A percentile compares a stretch with the other conserved stretches of the same genome.
Evolutionary conservation across 768 basidiomycete species (phyloP).

Genomic region (Clathrus columnatus): DNA sequence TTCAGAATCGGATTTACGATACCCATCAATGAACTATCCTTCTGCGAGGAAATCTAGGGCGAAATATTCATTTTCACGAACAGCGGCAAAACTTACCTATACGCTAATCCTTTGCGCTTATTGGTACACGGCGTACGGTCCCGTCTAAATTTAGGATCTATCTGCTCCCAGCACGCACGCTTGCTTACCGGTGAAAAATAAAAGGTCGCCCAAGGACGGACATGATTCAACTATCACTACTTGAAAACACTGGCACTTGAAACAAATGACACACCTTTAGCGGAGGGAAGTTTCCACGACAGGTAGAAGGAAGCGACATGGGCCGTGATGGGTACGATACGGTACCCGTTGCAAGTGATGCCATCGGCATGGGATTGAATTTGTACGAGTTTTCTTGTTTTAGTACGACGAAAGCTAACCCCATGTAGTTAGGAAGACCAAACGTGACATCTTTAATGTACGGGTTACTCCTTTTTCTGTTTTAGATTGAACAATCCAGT

Average conservation of each 20-base stretch:
- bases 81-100: constrained; percentile 93
- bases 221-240: constrained; percentile 76
- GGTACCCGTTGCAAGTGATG: constrained; percentile 91
- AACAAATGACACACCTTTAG: constrained; percentile 71
- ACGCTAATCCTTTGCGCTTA: constrained; percentile 86
- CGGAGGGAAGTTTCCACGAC: constrained; percentile 51
- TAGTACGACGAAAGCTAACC: constrained; percentile 7
- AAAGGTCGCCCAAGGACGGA: constrained; percentile 87
- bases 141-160: constrained; percentile 82
- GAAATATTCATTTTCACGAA: constrained; percentile 94
- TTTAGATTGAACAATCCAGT: constrained; percentile 88
- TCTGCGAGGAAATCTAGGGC: constrained; percentile 49
- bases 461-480: constrained; percentile 53
- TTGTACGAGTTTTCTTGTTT: constrained; percentile 46
- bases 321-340: constrained; percentile 69
- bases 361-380: constrained; percentile 96
- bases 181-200: constrained; percentile 89
- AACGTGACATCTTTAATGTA: constrained; percentile 75
- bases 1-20: constrained; percentile 10
- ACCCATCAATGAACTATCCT: constrained; percentile 16
- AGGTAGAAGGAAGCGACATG: constrained; percentile 59
- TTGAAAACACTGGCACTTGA: constrained; percentile 51
- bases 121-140: constrained; percentile 95
- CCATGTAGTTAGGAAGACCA: constrained; percentile 66
- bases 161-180: constrained; percentile 66